phyloP scores from a whole-genome alignment of 2,329 filamentous ascomycete genomes.

The Fusarium sp. region DNA sequence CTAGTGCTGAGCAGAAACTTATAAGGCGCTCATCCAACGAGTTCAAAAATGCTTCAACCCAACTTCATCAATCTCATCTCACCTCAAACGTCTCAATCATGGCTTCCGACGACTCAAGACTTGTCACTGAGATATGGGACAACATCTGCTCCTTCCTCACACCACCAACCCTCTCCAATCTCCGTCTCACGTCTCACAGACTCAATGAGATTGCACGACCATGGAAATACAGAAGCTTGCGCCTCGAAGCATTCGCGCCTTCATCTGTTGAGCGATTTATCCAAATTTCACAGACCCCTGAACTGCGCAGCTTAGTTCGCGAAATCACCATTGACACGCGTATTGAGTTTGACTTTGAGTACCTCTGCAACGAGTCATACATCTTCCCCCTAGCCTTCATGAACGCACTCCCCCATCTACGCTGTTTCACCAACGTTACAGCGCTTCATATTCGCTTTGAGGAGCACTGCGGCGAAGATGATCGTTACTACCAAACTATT shows the following conservation, averaged over 20 bases:
- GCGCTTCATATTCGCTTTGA: constrained; percentile 14
- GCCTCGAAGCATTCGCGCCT: neutral
- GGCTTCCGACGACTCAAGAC: neutral
- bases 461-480: neutral
- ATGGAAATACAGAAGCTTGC: neutral
- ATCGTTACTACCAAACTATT: fast-evolving
- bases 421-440: neutral
- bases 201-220: neutral
- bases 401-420: neutral
- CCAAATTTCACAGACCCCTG: neutral
- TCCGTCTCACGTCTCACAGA: constrained; percentile 3
- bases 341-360: constrained; percentile 1
- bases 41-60: neutral
- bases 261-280: constrained; percentile 19
- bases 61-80: neutral
- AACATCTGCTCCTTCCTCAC: constrained; percentile 4
- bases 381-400: neutral
- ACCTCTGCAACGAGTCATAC: neutral
- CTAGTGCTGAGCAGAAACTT: neutral
- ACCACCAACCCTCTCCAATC: neutral
- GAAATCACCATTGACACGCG: constrained; percentile 28
- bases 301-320: constrained; percentile 2
- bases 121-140: constrained; percentile 16
- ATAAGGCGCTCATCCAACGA: neutral
- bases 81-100: neutral